Evolutionary conservation across 331 rosid genomes (phyloP).

Genomic region (Prunus yedoensis): DNA sequence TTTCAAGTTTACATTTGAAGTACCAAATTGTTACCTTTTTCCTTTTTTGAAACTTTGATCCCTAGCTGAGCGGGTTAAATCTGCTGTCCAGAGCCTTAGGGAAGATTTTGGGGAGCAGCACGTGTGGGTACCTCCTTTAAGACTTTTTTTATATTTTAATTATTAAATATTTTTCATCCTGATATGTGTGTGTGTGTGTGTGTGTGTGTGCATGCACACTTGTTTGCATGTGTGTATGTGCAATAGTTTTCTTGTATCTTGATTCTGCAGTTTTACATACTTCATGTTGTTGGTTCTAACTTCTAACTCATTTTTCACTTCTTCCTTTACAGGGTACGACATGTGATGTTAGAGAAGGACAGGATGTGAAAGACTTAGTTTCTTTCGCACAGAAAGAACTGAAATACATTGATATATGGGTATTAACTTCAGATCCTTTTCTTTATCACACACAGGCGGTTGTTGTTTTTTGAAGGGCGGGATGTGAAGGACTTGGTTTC

Average conservation of each 20-base stretch:
- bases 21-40: slow-evolving; percentile 20
- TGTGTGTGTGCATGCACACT: not conserved
- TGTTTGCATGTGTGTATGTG: not conserved
- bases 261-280: slow-evolving; percentile 1
- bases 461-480: slow-evolving; percentile 39
- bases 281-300: slow-evolving; percentile 10
- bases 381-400: slow-evolving; percentile 68
- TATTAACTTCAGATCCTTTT: slow-evolving; percentile 15
- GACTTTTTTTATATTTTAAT: slow-evolving; percentile 25
- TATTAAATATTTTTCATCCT: not conserved
- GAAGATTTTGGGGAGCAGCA: slow-evolving; percentile 85
- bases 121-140: slow-evolving; percentile 88
- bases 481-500: slow-evolving; percentile 77
- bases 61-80: slow-evolving; percentile 67
- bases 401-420: slow-evolving; percentile 87
- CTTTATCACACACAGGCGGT: not conserved
- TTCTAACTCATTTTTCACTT: slow-evolving; percentile 19
- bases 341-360: slow-evolving; percentile 86
- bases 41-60: slow-evolving; percentile 17
- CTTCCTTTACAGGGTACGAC: slow-evolving; percentile 60
- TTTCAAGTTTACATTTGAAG: slow-evolving; percentile 10
- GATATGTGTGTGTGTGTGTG: not conserved
- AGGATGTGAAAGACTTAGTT: slow-evolving; percentile 80
- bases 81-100: slow-evolving; percentile 55
- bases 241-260: slow-evolving; percentile 1